Percentiles rank a stretch among this genome's conserved stretches.
Conservation (phyloP, 352 stramenopile genomes). For the Phytopythium vexans region DNA sequence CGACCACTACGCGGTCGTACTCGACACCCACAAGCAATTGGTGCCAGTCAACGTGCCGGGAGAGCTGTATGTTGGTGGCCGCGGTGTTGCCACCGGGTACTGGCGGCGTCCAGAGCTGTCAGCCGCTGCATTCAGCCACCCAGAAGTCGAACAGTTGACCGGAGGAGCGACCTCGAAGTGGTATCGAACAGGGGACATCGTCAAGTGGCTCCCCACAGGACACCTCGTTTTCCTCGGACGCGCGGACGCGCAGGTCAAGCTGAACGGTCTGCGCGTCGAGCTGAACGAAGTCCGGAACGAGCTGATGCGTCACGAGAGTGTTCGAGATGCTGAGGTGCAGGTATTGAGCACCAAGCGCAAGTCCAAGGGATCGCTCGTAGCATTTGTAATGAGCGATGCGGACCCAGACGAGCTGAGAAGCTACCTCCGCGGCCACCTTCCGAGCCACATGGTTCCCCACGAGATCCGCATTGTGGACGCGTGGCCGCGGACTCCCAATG, state of each 20-base stretch:
- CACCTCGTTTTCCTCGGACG: conserved; percentile 65
- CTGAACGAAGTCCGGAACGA: conserved; percentile 73
- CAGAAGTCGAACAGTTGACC: conserved; percentile 2
- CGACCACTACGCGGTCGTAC: conserved; percentile 37
- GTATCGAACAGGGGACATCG: conserved; percentile 73
- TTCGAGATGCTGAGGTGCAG: conserved; percentile 50
- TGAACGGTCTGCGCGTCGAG: conserved; percentile 79
- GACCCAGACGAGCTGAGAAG: conserved; percentile 15
- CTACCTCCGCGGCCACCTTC: conserved; percentile 30
- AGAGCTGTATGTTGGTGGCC: conserved; percentile 68
- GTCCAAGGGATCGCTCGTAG: conserved; percentile 28
- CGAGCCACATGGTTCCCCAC: conserved; percentile 67
- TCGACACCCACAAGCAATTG: conserved; percentile 41
- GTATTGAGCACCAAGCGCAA: conserved; percentile 8
- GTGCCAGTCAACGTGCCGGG: conserved; percentile 49
- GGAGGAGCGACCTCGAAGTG: conserved; percentile 10
- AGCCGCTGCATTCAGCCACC: conserved; percentile 9
- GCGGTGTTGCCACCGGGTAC: conserved; percentile 65
- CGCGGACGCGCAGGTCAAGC: conserved; percentile 77
- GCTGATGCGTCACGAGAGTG: conserved; percentile 26
- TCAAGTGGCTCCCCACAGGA: conserved; percentile 47
- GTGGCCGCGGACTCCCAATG: conserved; percentile 67
- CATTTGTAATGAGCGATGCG: conserved; percentile 36
- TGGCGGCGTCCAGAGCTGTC: conserved; percentile 48
- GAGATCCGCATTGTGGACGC: conserved; percentile 33